Conservation (phyloP, 306 rosid species). For the Parietaria judaica region DNA sequence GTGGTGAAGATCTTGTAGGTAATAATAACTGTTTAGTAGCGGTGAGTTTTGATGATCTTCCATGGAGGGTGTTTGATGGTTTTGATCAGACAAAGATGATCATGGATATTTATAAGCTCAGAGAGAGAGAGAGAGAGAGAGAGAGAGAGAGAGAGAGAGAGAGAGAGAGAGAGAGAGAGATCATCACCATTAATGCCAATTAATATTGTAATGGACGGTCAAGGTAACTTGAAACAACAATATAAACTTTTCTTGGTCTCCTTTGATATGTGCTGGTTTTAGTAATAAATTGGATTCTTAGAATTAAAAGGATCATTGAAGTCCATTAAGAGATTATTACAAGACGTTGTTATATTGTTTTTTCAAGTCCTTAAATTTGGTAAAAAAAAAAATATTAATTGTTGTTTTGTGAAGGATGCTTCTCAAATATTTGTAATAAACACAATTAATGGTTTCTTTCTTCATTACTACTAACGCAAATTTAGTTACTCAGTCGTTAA, state of each 20-base stretch:
- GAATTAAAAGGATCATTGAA: slow-evolving; percentile 23
- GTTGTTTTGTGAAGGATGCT: too few species aligned
- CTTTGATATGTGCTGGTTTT: slow-evolving; percentile 1
- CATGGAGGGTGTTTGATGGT: slow-evolving; percentile 25
- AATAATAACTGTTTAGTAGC: slow-evolving; percentile 26
- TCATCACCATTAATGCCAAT: slow-evolving; percentile 12
- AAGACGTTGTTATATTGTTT: slow-evolving; percentile 24
- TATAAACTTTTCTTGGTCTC: slow-evolving; percentile 3
- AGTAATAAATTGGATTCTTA: slow-evolving; percentile 18
- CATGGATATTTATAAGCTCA: slow-evolving; percentile 39
- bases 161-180: slow-evolving; percentile 21
- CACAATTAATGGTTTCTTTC: not conserved
- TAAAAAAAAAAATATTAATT: too few species aligned
- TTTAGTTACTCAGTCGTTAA: slow-evolving; percentile 7
- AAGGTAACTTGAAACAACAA: slow-evolving; percentile 21
- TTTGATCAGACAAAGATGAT: slow-evolving; percentile 27
- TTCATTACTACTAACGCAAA: not conserved
- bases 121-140: slow-evolving; percentile 30
- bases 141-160: slow-evolving; percentile 11
- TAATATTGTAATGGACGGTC: slow-evolving; percentile 39
- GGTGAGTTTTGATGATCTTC: slow-evolving; percentile 31
- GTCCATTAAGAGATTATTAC: slow-evolving; percentile 3
- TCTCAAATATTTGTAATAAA: too few species aligned
- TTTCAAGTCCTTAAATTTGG: too few species aligned
- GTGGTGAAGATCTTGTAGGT: slow-evolving; percentile 60